A percentile compares a stretch with the other conserved stretches of the same genome.
Evolutionary conservation across 192 early-diverging fungal genomes (phyloP).

Genomic region (Coemansia brasiliensis): DNA sequence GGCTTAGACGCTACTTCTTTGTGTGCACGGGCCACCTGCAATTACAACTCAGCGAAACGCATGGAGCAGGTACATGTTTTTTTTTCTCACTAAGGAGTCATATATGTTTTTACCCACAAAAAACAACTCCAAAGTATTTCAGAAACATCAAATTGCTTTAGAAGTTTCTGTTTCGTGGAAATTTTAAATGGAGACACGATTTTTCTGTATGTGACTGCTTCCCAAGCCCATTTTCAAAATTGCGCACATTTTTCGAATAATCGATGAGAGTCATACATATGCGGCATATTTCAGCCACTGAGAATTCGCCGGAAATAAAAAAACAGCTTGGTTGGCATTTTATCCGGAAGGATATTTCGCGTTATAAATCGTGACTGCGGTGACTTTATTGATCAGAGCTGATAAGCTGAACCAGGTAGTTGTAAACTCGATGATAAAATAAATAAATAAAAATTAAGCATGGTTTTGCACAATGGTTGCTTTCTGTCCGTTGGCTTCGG

Average conservation of each 20-base stretch:
- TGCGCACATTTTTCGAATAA: not conserved
- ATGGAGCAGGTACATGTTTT: not conserved
- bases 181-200: conserved; percentile 2
- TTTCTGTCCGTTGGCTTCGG: conserved; percentile 13
- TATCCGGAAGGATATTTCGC: conserved; percentile 1
- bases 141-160: not conserved
- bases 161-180: conserved; percentile 3
- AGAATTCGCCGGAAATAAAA: conserved; percentile 4
- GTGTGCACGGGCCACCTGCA: conserved; percentile 4
- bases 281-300: conserved; percentile 8
- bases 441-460: conserved; percentile 9
- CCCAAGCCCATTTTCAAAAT: not conserved
- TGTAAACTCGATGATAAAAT: no score
- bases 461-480: conserved; percentile 46
- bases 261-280: not conserved
- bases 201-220: conserved; percentile 5
- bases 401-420: no score
- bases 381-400: no score
- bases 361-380: not conserved
- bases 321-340: no score
- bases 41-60: conserved; percentile 9
- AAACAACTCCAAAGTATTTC: no score
- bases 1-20: not conserved
- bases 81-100: conserved; percentile 7
- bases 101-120: not conserved